Evolutionary conservation across 73 alveolate genomes (phyloP), one percentile per base, ranked within the genome.

Genomic region (Paramecium biaurelia): DNA sequence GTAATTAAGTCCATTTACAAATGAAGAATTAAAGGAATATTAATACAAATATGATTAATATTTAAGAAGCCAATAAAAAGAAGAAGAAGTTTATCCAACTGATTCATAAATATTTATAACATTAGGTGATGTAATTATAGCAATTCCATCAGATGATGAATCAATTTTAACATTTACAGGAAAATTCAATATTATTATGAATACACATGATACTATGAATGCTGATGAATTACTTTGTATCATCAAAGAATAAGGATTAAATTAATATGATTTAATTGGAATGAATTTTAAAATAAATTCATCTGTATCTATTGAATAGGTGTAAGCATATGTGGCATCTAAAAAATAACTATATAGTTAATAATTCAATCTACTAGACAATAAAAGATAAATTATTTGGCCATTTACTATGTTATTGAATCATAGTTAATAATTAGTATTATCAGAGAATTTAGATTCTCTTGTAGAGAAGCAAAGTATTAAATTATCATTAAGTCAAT

Each of bases 321-420:
- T 63, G 0, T 30, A 63, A 63, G 84, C 84, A 24, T 63, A 63
- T 63, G 8, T 63, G 4, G 45, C 84, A 6, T 63, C 84, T 7
- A 63, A 63, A 12, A 1, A 63, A 63, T 63, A 23, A 63, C 12
- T 63, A 6, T 63, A 63, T 26, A 63, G 49, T 24, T 2, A 32
- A 30, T 26, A 63, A 30, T 63, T 38, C 34, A 72, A 72, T 72
- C 8, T 14, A 32, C 4, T 35, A 5, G 86, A 72, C 7, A 53
- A 53, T 7, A 72, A 38, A 49, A 72, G 86, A 72, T 32, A 72
- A 72, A 34, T 72, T 6, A 72, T 72, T 34, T 72, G 56, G 59
- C 86, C 86, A 15, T 72, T 38, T 9, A 72, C 56, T 72, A 72
- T 72, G 86, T n/a, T 72, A 1, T 28, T 72, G 38, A 72, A 72